phyloP scores from a whole-genome alignment of 306 rosid genomes.

The Castanospermum australe region DNA sequence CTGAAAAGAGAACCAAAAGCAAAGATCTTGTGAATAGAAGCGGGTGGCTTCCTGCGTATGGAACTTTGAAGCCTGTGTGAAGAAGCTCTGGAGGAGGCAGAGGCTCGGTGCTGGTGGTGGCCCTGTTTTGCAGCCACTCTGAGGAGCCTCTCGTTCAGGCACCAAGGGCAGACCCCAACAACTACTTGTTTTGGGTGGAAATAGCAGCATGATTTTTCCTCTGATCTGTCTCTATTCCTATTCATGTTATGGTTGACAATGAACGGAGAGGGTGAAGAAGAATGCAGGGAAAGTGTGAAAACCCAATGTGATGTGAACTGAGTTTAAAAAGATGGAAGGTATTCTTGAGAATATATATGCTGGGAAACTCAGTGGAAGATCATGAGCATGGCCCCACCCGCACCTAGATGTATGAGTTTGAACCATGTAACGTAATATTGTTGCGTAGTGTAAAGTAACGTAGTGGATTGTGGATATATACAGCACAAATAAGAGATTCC shows the following conservation, averaged over 20 bases:
- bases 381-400: slow-evolving; percentile 36
- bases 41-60: slow-evolving; percentile 34
- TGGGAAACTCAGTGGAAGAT: slow-evolving; percentile 32
- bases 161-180: slow-evolving; percentile 82
- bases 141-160: slow-evolving; percentile 82
- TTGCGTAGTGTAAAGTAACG: background rate
- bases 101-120: slow-evolving; percentile 24
- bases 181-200: slow-evolving; percentile 77
- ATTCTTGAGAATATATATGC: slow-evolving; percentile 37
- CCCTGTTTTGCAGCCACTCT: slow-evolving; percentile 66
- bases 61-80: slow-evolving; percentile 33
- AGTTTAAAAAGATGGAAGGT: slow-evolving; percentile 9
- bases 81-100: slow-evolving; percentile 36
- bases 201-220: slow-evolving; percentile 64
- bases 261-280: slow-evolving; percentile 16
- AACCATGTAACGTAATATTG: background rate
- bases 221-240: slow-evolving; percentile 56
- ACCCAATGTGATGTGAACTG: slow-evolving; percentile 21
- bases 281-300: background rate
- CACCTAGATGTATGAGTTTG: slow-evolving; percentile 21
- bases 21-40: slow-evolving; percentile 80
- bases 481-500: background rate
- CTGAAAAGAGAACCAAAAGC: slow-evolving; percentile 77
- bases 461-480: background rate
- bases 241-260: slow-evolving; percentile 24